Conservation (phyloP, 352 stramenopile species). For the Phytopythium oedochilum region DNA sequence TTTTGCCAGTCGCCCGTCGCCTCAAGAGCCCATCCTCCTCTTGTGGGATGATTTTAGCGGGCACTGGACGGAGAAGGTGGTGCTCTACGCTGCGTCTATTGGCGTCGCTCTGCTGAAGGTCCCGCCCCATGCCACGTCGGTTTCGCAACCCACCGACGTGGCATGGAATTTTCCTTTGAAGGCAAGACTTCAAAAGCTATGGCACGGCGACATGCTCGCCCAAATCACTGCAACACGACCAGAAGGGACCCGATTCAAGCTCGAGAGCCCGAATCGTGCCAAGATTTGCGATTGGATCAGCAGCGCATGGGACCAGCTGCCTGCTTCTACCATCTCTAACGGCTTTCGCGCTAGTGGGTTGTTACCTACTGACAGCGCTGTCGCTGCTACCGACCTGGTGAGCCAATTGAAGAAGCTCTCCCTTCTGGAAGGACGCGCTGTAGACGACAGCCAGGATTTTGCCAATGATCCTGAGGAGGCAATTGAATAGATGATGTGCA, state of each 20-base stretch:
- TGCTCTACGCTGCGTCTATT: not conserved
- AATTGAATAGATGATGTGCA: no score
- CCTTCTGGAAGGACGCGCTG: not conserved
- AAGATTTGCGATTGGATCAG: not conserved
- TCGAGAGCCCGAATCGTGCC: not conserved
- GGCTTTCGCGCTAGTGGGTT: not conserved
- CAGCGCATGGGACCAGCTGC: not conserved
- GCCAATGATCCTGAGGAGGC: no score
- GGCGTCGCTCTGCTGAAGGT: not conserved
- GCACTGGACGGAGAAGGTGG: not conserved
- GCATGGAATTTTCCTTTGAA: not conserved
- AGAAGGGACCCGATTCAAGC: not conserved
- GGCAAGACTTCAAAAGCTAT: not conserved
- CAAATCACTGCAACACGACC: not conserved
- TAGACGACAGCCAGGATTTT: not conserved
- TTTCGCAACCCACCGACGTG: not conserved
- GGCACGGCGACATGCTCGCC: not conserved
- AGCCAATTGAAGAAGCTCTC: not conserved
- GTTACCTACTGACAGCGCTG: not conserved
- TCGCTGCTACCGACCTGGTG: not conserved
- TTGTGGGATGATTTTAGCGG: constrained; percentile 8
- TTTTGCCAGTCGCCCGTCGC: constrained; percentile 1
- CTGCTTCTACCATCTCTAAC: not conserved
- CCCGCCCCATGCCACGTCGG: not conserved
- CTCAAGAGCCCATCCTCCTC: constrained; percentile 6